These are phyloP conservation scores for Chloropicon primus DNA, from an alignment of 139 green algal genomes.

Conservation along the genomic window DNA sequence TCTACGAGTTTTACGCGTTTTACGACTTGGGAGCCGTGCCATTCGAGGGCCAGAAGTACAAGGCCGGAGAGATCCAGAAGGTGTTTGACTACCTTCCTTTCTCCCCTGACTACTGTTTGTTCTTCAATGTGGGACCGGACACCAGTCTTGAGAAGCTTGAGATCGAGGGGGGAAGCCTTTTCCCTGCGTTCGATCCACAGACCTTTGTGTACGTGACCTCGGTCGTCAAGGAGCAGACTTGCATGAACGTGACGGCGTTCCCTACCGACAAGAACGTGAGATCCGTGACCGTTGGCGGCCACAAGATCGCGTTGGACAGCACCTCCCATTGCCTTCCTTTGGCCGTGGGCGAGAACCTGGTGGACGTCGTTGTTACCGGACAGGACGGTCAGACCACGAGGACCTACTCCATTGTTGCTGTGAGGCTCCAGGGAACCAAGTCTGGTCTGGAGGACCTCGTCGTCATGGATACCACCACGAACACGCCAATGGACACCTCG, in stretches of 20 bases:
- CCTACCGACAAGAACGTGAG: constrained; percentile 2
- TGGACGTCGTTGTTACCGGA: constrained; percentile 9
- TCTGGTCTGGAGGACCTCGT: neutral
- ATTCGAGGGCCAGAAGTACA: neutral
- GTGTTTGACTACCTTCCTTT: constrained; percentile 7
- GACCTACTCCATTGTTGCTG: constrained; percentile 1
- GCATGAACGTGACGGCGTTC: constrained; percentile 1
- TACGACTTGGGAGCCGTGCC: constrained; percentile 3
- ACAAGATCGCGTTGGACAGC: neutral
- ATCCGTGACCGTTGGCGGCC: constrained; percentile 2
- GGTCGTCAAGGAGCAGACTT: neutral
- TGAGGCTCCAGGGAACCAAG: constrained; percentile 1
- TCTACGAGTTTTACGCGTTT: constrained; percentile 9
- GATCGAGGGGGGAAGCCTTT: neutral
- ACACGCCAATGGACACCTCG: constrained; percentile 45
- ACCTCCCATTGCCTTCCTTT: neutral
- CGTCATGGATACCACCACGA: constrained; percentile 40
- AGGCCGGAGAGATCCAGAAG: neutral
- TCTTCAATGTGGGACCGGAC: constrained; percentile 5
- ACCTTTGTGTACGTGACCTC: constrained; percentile 9
- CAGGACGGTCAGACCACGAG: constrained; percentile 3
- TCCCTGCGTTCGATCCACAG: constrained; percentile 5
- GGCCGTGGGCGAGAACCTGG: constrained; percentile 4
- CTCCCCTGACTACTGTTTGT: constrained; percentile 7
- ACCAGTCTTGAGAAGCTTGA: constrained; percentile 3